A percentile compares a stretch with the other conserved stretches of the same genome.
These are phyloP conservation scores for Coemansia sp. DNA, from an alignment of 192 early-diverging fungal genomes.

Conservation along the genomic window DNA sequence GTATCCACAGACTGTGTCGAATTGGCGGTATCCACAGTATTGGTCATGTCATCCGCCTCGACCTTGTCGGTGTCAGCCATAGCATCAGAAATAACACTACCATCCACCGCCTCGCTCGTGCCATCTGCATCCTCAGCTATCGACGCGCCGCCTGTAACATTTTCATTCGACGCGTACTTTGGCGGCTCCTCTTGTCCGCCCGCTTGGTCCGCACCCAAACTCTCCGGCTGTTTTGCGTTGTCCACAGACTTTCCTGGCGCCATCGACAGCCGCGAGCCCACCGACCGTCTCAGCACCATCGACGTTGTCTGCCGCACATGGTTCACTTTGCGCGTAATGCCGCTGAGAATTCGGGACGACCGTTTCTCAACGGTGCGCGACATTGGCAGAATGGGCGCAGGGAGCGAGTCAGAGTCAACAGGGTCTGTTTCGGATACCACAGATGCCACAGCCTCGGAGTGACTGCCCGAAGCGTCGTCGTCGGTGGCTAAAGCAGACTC, in stretches of 20 bases:
- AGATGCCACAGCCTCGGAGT: too few species aligned
- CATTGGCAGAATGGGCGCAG: background rate
- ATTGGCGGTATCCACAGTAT: background rate
- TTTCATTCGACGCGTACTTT: conserved; percentile 2
- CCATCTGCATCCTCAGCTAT: background rate
- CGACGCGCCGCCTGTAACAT: background rate
- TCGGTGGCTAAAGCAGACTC: too few species aligned
- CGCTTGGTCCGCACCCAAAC: background rate
- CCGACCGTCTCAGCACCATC: conserved; percentile 49
- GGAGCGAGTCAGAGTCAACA: background rate
- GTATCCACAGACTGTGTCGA: background rate
- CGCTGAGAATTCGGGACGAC: conserved; percentile 44
- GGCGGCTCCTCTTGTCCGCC: background rate
- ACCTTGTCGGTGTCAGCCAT: background rate
- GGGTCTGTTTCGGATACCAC: background rate
- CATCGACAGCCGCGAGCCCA: conserved; percentile 30
- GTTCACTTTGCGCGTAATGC: conserved; percentile 46
- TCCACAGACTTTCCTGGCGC: conserved; percentile 9
- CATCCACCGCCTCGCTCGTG: conserved; percentile 2
- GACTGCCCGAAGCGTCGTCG: too few species aligned
- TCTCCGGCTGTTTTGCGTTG: background rate
- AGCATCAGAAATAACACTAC: conserved; percentile 1
- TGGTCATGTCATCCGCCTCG: background rate
- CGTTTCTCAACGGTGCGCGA: conserved; percentile 21
- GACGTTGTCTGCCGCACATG: conserved; percentile 48